These are phyloP conservation scores for Blastobotrys terrestris DNA, from an alignment of 805 yeast species.

Conservation along the genomic window DNA sequence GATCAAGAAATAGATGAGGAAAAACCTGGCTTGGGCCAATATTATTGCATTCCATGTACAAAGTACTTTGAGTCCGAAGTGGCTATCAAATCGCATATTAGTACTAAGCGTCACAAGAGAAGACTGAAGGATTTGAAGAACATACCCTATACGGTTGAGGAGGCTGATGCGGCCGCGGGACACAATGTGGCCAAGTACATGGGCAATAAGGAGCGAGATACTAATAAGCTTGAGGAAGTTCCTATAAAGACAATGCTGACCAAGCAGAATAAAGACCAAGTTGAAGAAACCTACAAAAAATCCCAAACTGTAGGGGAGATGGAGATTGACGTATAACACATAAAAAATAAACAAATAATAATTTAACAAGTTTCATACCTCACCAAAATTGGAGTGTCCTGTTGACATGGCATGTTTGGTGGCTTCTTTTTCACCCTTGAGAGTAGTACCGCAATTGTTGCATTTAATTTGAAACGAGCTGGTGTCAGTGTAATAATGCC, in stretches of 20 bases:
- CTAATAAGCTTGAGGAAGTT: constrained; percentile 10
- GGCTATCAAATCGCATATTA: constrained; percentile 66
- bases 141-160: constrained; percentile 81
- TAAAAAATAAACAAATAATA: neutral
- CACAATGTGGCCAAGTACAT: constrained; percentile 61
- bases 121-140: constrained; percentile 68
- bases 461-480: constrained; percentile 53
- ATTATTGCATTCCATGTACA: constrained; percentile 91
- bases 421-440: constrained; percentile 62
- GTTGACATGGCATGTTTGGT: constrained; percentile 56
- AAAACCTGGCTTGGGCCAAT: constrained; percentile 91
- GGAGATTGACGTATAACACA: constrained; percentile 6
- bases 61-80: constrained; percentile 76
- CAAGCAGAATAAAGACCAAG: constrained; percentile 1
- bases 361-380: constrained; percentile 21
- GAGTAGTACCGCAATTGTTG: constrained; percentile 43
- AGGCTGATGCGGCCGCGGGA: constrained; percentile 89
- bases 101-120: constrained; percentile 79
- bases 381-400: constrained; percentile 60
- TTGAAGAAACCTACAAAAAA: neutral
- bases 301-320: constrained; percentile 1
- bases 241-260: constrained; percentile 9
- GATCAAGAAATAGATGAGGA: constrained; percentile 85
- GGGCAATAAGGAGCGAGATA: constrained; percentile 38
- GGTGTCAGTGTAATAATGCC: constrained; percentile 62